Evolutionary conservation across 371 early-diverging fungal genomes (phyloP).

Genomic region (Funneliformis caledonium): DNA sequence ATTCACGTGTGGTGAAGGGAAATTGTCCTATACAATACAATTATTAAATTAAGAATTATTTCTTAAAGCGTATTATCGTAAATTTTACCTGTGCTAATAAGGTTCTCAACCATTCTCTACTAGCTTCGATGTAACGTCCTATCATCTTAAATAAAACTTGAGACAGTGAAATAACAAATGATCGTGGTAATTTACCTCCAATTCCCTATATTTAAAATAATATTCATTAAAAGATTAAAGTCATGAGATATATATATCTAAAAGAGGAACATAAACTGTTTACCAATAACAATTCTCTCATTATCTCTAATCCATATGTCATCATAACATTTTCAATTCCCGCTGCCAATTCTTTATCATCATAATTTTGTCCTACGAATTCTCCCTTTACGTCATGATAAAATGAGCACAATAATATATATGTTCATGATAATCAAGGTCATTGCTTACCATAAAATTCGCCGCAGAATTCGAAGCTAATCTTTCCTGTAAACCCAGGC

Average conservation of each 20-base stretch:
- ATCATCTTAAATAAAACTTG: slow-evolving; percentile 68
- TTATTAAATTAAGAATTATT: background rate
- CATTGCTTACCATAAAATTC: slow-evolving; percentile 58
- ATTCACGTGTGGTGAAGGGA: slow-evolving; percentile 64
- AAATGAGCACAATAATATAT: background rate
- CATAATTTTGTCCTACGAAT: slow-evolving; percentile 16
- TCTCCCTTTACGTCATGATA: slow-evolving; percentile 15
- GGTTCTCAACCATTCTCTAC: slow-evolving; percentile 61
- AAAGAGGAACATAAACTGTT: background rate
- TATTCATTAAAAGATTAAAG: background rate
- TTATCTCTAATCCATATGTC: slow-evolving; percentile 51
- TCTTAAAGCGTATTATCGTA: background rate
- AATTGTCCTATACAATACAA: slow-evolving; percentile 53
- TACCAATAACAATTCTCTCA: slow-evolving; percentile 61
- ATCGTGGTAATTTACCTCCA: slow-evolving; percentile 74
- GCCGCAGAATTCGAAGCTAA: slow-evolving; percentile 64
- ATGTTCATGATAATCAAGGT: background rate
- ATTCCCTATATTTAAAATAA: slow-evolving; percentile 54
- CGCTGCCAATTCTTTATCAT: background rate
- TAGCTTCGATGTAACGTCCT: slow-evolving; percentile 56
- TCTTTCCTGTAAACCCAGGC: slow-evolving; percentile 64
- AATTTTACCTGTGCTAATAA: slow-evolving; percentile 58
- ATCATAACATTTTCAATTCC: background rate
- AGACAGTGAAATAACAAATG: slow-evolving; percentile 64
- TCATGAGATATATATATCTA: background rate